Evolutionary conservation across 2,329 filamentous ascomycete species (phyloP), one percentile per base, ranked within the genome.

Genomic region (Colletotrichum horii): DNA sequence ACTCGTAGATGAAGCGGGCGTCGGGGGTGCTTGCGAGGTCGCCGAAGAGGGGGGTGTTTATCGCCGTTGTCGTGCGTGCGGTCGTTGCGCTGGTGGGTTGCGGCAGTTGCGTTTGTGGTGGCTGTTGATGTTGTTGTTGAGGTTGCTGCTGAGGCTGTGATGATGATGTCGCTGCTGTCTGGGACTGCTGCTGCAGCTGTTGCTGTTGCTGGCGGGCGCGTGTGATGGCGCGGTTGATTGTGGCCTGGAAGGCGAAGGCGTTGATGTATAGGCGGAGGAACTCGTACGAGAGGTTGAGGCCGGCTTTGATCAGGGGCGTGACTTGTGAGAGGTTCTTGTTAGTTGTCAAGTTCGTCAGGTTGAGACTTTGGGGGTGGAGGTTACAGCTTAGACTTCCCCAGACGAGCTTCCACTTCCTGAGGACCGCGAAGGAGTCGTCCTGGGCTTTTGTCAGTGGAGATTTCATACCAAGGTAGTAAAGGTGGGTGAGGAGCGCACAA

Each of bases 241-340:
- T 94, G 4, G 93, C 93, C 80, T 95, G 93, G 78, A 95, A 95
- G 2, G 93, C 93, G 80, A 95, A 95, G 0, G 93, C 93, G 74
- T 94, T 94, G 66, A 93, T 94, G 81, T 95, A 95, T 1, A 95
- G 87, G 8, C 93, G 89, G 3, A 95, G 84, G 79, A 94, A 95
- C 78, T 95, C 93, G 79, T 94, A 94, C 0, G 93, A 94, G 79
- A 95, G 88, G 28, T 94, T 87, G 4, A 95, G 83, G 7, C 91
- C 93, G 5, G 91, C 91, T 81, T 94, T 94, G 77, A 94, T 89
- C 8, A 91, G 89, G 2, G 91, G 88, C 2, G 93, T 93, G 80
- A 90, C 89, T 91, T 69, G 4, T 11, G 26, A 1, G 8, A 30
- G 30, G 24, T 74, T 38, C 43, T 38, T 30, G 28, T 61, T 9